These are phyloP conservation scores for Cercospora canescens DNA, from an alignment of 2,329 filamentous ascomycete species.

Conservation along the genomic window DNA sequence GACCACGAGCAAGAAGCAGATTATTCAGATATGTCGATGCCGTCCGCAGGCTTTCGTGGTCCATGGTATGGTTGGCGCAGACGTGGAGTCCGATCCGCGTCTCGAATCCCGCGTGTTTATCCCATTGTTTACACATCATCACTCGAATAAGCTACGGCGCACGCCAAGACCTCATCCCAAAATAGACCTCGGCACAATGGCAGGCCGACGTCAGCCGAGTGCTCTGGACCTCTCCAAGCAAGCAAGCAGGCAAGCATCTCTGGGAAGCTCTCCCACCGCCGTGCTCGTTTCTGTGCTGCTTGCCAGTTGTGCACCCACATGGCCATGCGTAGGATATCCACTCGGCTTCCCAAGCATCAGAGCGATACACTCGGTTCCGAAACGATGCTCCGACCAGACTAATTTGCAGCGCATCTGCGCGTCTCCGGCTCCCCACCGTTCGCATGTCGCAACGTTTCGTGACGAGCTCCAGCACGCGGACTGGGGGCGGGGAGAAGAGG, in stretches of 20 bases:
- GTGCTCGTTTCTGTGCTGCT: neutral
- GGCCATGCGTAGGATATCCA: neutral
- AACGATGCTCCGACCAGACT: neutral
- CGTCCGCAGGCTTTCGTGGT: slow-evolving; percentile 57
- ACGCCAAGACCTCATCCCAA: neutral
- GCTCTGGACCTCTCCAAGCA: neutral
- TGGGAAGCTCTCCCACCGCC: neutral
- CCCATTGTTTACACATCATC: neutral
- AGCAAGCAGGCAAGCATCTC: too few species aligned
- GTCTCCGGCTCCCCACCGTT: slow-evolving; percentile 9
- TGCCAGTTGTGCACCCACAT: neutral
- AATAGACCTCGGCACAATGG: slow-evolving; percentile 2
- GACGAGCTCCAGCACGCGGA: slow-evolving; percentile 4
- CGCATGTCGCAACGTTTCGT: neutral
- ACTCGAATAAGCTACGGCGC: neutral
- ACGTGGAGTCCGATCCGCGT: neutral
- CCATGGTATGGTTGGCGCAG: slow-evolving; percentile 36
- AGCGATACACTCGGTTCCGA: slow-evolving; percentile 3
- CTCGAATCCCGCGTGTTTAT: neutral
- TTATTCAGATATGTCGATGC: slow-evolving; percentile 67
- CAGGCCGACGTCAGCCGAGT: neutral
- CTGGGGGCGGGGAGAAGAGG: slow-evolving; percentile 5
- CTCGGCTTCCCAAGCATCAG: neutral
- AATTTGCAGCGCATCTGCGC: neutral
- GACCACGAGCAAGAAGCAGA: slow-evolving; percentile 62